Evolutionary conservation across 176 grass and related monocot genomes (phyloP).

Genomic region (Zizania latifolia): DNA sequence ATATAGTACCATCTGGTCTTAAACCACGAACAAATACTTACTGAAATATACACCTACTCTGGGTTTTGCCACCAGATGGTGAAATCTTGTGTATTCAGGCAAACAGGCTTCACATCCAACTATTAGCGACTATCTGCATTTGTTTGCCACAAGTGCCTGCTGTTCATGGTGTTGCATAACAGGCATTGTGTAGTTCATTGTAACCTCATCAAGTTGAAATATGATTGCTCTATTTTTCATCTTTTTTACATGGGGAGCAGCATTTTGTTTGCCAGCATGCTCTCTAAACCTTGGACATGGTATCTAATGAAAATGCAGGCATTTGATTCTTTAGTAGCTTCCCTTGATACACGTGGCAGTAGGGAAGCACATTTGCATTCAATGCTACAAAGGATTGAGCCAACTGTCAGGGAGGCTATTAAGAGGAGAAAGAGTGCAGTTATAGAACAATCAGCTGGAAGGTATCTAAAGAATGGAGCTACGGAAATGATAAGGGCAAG

Average conservation of each 20-base stretch:
- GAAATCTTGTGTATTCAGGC: background rate
- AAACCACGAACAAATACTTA: background rate
- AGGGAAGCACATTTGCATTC: slow-evolving; percentile 85
- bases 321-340: slow-evolving; percentile 69
- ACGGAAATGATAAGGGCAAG: slow-evolving; percentile 47
- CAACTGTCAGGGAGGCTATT: slow-evolving; percentile 83
- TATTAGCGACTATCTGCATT: background rate
- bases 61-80: background rate
- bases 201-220: background rate
- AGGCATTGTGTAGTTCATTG: background rate
- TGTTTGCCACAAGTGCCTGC: background rate
- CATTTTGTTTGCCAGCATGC: background rate
- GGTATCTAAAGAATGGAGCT: slow-evolving; percentile 41
- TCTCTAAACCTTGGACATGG: slow-evolving; percentile 21
- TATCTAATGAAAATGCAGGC: slow-evolving; percentile 37
- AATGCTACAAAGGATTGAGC: slow-evolving; percentile 79
- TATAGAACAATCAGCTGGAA: slow-evolving; percentile 32
- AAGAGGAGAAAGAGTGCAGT: slow-evolving; percentile 34
- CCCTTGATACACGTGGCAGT: slow-evolving; percentile 82
- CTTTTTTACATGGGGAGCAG: background rate
- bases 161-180: slow-evolving; percentile 3
- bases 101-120: background rate
- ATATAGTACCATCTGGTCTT: background rate
- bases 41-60: slow-evolving; percentile 13
- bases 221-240: background rate